Conservation (phyloP, 306 rosid genomes). For the Gillenia trifoliata region DNA sequence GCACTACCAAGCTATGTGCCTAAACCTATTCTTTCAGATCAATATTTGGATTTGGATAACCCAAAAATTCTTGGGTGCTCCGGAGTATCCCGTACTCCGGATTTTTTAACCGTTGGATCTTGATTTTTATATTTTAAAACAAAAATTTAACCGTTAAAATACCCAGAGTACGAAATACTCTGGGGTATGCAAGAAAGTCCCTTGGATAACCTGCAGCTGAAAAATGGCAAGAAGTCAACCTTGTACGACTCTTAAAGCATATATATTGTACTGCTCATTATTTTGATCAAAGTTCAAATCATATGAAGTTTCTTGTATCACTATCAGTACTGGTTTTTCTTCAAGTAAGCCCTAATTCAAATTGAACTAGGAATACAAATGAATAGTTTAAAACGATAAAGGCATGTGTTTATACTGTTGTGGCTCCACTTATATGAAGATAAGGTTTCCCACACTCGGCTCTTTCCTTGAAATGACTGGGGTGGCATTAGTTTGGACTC, state of each 20-base stretch:
- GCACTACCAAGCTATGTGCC: background rate
- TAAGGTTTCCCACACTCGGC: background rate
- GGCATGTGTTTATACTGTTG: background rate
- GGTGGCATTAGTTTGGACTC: background rate
- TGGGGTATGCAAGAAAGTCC: no score
- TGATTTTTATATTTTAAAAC: no score
- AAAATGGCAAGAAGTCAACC: slow-evolving; percentile 9
- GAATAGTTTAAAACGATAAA: background rate
- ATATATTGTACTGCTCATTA: no score
- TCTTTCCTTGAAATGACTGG: background rate
- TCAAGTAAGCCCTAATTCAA: background rate
- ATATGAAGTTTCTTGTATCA: background rate
- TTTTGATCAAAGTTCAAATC: no score
- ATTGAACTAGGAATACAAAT: background rate
- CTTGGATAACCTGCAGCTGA: background rate
- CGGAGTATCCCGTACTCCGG: no score
- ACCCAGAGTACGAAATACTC: no score
- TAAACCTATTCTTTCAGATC: slow-evolving; percentile 4
- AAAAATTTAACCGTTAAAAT: no score
- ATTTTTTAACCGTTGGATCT: no score
- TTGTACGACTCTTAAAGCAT: background rate
- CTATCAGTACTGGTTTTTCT: background rate
- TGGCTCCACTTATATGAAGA: background rate
- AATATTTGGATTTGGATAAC: background rate
- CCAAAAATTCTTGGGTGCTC: no score